phyloP scores from a whole-genome alignment of 2,329 filamentous ascomycete species.

The Aureobasidium namibiae region DNA sequence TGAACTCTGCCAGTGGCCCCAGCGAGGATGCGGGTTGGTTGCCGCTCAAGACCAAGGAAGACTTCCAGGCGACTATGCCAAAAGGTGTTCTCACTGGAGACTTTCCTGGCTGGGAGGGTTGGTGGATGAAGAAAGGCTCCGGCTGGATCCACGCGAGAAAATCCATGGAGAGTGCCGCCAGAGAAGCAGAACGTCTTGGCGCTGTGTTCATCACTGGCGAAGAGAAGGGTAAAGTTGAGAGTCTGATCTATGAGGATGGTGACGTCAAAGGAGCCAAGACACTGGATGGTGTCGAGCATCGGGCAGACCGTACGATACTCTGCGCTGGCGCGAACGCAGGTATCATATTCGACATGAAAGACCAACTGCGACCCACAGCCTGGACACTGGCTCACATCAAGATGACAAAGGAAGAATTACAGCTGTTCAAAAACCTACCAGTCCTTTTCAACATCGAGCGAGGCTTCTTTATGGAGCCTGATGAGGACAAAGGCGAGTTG shows the following conservation, averaged over 20 bases:
- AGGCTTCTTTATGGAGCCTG: conserved; percentile 44
- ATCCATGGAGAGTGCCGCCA: conserved; percentile 37
- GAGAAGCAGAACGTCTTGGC: conserved; percentile 39
- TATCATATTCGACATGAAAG: conserved; percentile 41
- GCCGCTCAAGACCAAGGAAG: conserved; percentile 34
- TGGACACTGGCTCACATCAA: conserved; percentile 47
- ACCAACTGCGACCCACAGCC: conserved; percentile 45
- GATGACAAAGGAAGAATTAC: conserved; percentile 38
- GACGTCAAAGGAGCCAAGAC: conserved; percentile 38
- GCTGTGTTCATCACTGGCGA: conserved; percentile 39
- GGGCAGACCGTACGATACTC: conserved; percentile 40
- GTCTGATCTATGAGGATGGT: conserved; percentile 28
- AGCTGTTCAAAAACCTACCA: conserved; percentile 40
- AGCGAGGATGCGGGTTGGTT: conserved; percentile 14
- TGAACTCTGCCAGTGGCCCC: conserved; percentile 4
- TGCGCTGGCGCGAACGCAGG: conserved; percentile 44
- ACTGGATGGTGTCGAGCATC: conserved; percentile 33
- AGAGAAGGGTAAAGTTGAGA: conserved; percentile 30
- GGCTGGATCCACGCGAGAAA: conserved; percentile 50
- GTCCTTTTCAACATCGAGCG: conserved; percentile 42
- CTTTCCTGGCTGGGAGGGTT: conserved; percentile 45
- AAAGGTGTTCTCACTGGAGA: conserved; percentile 42
- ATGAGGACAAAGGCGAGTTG: conserved; percentile 37
- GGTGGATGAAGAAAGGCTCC: conserved; percentile 35
- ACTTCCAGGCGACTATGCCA: conserved; percentile 46